Evolutionary conservation across 345 rosid species (phyloP).

Genomic region (Salix viminalis): DNA sequence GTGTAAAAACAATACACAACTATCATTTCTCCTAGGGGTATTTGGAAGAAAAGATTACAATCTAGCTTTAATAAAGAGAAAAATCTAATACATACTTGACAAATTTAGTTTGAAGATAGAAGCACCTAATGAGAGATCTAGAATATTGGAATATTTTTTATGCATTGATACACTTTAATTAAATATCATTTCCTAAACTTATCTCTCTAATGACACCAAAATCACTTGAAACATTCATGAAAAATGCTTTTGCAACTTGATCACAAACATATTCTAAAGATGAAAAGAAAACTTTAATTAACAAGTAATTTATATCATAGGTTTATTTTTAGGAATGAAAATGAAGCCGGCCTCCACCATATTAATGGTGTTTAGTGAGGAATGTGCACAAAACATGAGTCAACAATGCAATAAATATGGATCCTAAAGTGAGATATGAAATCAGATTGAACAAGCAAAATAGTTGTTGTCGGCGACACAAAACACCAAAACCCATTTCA

Average conservation of each 20-base stretch:
- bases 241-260: neutral
- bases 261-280: neutral
- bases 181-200: neutral
- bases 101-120: neutral
- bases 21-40: neutral
- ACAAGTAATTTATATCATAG: neutral
- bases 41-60: neutral
- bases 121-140: neutral
- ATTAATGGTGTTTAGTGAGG: neutral
- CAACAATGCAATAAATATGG: neutral
- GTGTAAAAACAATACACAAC: neutral
- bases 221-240: neutral
- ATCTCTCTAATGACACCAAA: neutral
- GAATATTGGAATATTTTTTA: neutral
- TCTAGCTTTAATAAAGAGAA: neutral
- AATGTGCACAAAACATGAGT: neutral
- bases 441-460: neutral
- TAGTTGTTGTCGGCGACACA: neutral
- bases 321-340: neutral
- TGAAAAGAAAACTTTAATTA: neutral
- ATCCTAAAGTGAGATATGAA: neutral
- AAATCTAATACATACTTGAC: neutral
- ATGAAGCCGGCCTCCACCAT: neutral
- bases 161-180: neutral
- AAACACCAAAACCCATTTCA: slow-evolving; percentile 10